Base-by-base conservation (phyloP, 1,139 yeast species). In the Geotrichum histeridarum region DNA sequence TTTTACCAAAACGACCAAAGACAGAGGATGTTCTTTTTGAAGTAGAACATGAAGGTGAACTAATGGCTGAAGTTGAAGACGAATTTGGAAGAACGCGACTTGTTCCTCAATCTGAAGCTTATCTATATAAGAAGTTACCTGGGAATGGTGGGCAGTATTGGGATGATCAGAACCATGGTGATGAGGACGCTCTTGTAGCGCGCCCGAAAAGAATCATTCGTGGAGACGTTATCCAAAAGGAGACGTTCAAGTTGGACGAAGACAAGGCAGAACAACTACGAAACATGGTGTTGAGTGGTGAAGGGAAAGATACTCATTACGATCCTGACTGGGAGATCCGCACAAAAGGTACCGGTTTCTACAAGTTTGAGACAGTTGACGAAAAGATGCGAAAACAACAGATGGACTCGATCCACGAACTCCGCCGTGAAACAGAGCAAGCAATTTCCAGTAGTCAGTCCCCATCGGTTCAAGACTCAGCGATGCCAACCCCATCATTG, bases 41-140 rank as follows among this genome's bases (percentile, higher is more conserved):
- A 7, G 45, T 18, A 2, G 50, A 33, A 18, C 50, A 38, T 48
- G 62, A 37, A 8, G 15, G 39, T 17, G 59, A 18, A 37, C 51
- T 17, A 54, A 59, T 61, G 57, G 63, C 67, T 14, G 73, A 70
- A 49, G 60, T 66, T 18, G 60, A 58, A 7, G 73, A 70, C 53
- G 69, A 67, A 45, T 69, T 64, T 61, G 73, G 73, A 1, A 57
- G 71, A 8, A 59, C 67, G 8, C 54, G 73, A 35, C 48, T 45
- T 35, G 65, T 69, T 1, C 60, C 64, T 1, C 55, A 56, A 7
- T 53, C 56, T 7, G 48, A 61, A 33, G 57, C 59, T 8, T 54
- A 54, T 41, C 37, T 51, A 30, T 59, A 58, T 22, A 30, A 41
- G 8, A 45, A 35, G 22, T 17, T 17, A 5, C 32, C 49, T 15